Base-by-base conservation (phyloP, 352 stramenopile species). In the Pythium apleroticum region DNA sequence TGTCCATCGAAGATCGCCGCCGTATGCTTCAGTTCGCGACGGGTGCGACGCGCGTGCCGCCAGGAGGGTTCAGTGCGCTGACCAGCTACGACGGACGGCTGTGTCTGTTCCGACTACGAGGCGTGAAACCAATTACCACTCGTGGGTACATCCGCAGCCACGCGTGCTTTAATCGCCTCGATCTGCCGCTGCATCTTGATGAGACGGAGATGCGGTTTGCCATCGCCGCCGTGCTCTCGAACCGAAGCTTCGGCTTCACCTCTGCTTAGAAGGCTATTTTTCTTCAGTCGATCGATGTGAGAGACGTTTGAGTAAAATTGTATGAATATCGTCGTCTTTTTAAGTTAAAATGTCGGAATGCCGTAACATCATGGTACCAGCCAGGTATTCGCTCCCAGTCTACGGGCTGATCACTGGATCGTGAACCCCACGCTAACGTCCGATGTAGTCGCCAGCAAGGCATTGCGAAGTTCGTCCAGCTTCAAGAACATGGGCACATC, bases 111-210 rank as follows among this genome's bases (percentile, higher is more conserved):
- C 69, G 66, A n/a, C 43, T 80, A 3, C 60, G 72, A 11, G 69
- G 59, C 14, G 61, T 72, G 19, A 46, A 54, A 11, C 50, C 56
- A 1, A 1, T 49, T 12, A 4, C 22, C 5, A 55, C 35, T 2
- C 35, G 25, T 31, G 57, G 57, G 11, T 86, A 86, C 56, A 80
- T 92, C 22, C 46, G 24, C 14, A 90, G 84, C 57, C 64, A 66
- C 43, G 57, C 64, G 50, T 71, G 64, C 43, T 71, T 71, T 22
- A 95, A 95, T 52, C 81, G 82, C 1, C 91, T 99, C 61, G 97
- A 99, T 76, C 75, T 99, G 28, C 96, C 64, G 17, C 45, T 63
- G 17, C 35, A 52, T 37, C 22, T 69, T 7, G 63, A 69, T 15
- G 25, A 55, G 25, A 52, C 35, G 0, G 63, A 69, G 37, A 65